Evolutionary conservation across 345 rosid genomes (phyloP), one percentile per base, ranked within the genome.

Genomic region (Viola odorata): DNA sequence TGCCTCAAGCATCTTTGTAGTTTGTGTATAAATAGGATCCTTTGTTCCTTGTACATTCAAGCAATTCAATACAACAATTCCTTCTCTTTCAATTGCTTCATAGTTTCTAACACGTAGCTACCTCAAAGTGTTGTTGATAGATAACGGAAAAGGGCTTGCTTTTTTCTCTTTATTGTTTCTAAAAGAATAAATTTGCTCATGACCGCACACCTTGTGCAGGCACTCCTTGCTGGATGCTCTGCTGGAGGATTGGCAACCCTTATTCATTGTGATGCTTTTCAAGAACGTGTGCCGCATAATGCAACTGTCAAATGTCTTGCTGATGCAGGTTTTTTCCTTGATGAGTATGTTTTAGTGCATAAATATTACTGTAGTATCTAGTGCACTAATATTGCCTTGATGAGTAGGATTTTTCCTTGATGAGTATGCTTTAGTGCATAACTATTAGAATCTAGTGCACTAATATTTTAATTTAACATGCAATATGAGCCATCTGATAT

Each of bases 161-260:
- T 54, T 7, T 9, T 16, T 11, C 8, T 54, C 3, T 54, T 7
- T 48, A 16, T 16, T 0, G 6, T 48, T n/a, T 48, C 8, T 49
- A 49, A 5, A n/a, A 23, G 32, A 23, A 23, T 2, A 23, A 23
- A 23, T 55, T 39, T 62, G 37, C 49, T 59, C 41, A 59, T 50
- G 41, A 49, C 10, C 50, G 50, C 50, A 38, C 7, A 62, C 60
- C 53, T 50, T 61, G 54, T 73, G 73, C 78, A 89, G 98, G 97
- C 94, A 44, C 72, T 89, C 72, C 94, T 92, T 63, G 55, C 97
- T 55, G 98, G 98, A 73, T 92, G 98, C 76, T 92, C 98, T 73
- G 96, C 98, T 48, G 98, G 98, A 52, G 97, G 96, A 13, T 78
- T 92, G 79, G 95, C 98, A 58, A 66, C 97, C 57, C 80, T 89